A percentile compares a stretch with the other conserved stretches of the same genome.
Evolutionary conservation across 2,329 filamentous ascomycete genomes (phyloP).

Genomic region (Sporothrix pseudoabietina): DNA sequence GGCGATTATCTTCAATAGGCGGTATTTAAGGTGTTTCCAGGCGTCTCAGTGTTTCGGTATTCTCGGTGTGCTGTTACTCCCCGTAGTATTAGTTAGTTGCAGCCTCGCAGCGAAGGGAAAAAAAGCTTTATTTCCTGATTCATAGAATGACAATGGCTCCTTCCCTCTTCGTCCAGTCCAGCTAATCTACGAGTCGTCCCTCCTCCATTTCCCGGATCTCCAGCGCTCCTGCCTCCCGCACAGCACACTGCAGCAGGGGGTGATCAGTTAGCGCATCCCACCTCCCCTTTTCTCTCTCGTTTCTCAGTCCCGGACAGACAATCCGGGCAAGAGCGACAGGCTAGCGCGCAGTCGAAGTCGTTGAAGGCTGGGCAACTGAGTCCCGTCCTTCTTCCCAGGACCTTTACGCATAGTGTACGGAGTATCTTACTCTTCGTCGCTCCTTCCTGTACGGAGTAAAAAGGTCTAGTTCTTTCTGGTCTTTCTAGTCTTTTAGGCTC

Average conservation of each 20-base stretch:
- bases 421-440: not conserved
- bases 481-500: not conserved
- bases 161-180: conserved; percentile 7
- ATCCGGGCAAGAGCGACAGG: not conserved
- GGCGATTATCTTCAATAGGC: not conserved
- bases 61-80: not conserved
- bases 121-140: not conserved
- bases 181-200: not conserved
- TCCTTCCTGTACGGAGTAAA: not conserved
- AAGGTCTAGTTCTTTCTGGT: not conserved
- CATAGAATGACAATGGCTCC: not conserved
- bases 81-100: not conserved
- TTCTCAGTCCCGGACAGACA: not conserved
- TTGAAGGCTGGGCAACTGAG: not conserved
- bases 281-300: not conserved
- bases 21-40: not conserved
- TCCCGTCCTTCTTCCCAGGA: conserved; percentile 3
- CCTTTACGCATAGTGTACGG: not conserved
- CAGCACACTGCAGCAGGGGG: conserved; percentile 8
- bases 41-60: not conserved
- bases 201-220: conserved; percentile 11
- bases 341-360: conserved; percentile 9
- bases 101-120: not conserved
- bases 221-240: conserved; percentile 17
- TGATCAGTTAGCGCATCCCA: conserved; percentile 9